Conservation (phyloP, 768 basidiomycete species). For the Podaxis carcinomalis region DNA sequence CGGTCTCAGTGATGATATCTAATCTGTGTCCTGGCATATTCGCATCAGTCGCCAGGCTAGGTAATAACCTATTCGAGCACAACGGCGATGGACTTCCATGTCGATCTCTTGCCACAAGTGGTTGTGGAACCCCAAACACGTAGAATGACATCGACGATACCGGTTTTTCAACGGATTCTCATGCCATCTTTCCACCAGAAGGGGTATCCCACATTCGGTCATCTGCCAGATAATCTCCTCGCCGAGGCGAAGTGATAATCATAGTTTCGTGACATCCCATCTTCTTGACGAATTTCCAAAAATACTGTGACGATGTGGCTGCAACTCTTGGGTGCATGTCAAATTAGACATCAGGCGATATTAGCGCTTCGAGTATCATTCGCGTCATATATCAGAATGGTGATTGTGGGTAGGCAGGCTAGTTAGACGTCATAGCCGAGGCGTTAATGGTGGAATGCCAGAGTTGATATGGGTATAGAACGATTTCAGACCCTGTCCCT, state of each 20-base stretch:
- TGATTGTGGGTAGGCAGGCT: not conserved
- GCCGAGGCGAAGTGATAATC: not conserved
- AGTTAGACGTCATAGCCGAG: slow-evolving; percentile 5
- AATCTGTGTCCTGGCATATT: not conserved
- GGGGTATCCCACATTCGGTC: not conserved
- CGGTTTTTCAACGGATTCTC: not conserved
- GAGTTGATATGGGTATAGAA: not conserved
- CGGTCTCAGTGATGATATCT: not conserved
- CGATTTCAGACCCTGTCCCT: not conserved
- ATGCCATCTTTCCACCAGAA: not conserved
- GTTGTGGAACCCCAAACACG: not conserved
- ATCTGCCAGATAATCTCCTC: not conserved
- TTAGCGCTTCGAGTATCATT: not conserved
- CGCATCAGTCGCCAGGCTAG: not conserved
- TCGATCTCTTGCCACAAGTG: not conserved
- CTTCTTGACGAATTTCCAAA: not conserved
- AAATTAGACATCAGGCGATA: not conserved
- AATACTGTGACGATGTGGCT: not conserved
- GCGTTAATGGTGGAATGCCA: not conserved
- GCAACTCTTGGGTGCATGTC: not conserved
- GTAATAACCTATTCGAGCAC: not conserved
- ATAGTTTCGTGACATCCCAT: not conserved
- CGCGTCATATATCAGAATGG: not conserved
- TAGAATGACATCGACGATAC: not conserved
- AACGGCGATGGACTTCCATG: not conserved